These are phyloP conservation scores for Rhododendron henanense DNA, from an alignment of 148 eudicot genomes.

Conservation along the genomic window DNA sequence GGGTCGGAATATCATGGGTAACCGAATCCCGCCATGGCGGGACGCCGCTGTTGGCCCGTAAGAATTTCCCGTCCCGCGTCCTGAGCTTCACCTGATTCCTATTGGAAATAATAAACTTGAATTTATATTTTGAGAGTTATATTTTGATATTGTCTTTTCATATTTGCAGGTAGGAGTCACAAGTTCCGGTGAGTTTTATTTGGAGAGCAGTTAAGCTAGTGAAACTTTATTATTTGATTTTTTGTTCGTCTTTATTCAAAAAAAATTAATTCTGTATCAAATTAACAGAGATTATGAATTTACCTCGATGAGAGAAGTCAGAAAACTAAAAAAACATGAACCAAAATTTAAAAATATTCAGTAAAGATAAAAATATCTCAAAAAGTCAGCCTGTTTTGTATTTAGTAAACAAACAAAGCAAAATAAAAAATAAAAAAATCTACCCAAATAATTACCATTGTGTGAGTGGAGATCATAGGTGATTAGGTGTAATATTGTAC, in stretches of 20 bases:
- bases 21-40: slow-evolving; percentile 82
- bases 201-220: not conserved
- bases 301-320: not conserved
- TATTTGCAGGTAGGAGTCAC: not conserved
- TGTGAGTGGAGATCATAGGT: not conserved
- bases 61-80: slow-evolving; percentile 47
- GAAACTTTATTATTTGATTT: not conserved
- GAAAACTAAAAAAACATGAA: not conserved
- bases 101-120: not conserved
- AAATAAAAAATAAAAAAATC: too few species aligned
- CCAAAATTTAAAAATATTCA: not conserved
- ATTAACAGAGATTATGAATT: too few species aligned
- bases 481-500: not conserved
- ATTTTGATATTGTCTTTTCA: not conserved
- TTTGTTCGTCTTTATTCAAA: not conserved
- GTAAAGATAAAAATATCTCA: too few species aligned
- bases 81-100: slow-evolving; percentile 28
- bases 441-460: too few species aligned
- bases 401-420: not conserved
- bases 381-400: too few species aligned
- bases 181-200: not conserved
- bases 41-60: slow-evolving; percentile 63
- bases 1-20: slow-evolving; percentile 69
- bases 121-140: not conserved
- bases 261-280: not conserved